These are phyloP conservation scores for Gaultheria prostrata DNA, from an alignment of 148 eudicot genomes.

Conservation along the genomic window DNA sequence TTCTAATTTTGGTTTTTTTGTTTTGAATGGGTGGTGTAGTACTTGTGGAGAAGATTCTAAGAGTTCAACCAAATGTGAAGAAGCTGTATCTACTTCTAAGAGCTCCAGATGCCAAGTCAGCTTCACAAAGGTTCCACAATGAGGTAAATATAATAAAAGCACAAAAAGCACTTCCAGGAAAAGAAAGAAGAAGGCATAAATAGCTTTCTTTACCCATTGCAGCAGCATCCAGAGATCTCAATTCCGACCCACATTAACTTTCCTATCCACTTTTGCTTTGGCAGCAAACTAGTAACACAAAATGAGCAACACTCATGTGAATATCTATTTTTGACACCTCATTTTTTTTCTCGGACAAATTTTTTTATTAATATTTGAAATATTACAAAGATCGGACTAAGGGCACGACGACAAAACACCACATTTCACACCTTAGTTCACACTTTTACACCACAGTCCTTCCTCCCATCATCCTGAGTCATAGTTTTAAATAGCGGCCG, in stretches of 20 bases:
- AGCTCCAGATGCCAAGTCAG: slow-evolving; percentile 23
- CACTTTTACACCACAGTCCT: too few species aligned
- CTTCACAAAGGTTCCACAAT: slow-evolving; percentile 20
- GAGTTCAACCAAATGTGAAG: slow-evolving; percentile 37
- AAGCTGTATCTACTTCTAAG: slow-evolving; percentile 37
- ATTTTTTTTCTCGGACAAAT: neutral
- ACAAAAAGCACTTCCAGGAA: neutral
- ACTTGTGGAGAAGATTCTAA: slow-evolving; percentile 38
- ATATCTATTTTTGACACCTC: neutral
- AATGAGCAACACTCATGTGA: neutral
- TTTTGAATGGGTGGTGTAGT: neutral
- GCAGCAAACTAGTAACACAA: neutral
- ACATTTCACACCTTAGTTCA: too few species aligned
- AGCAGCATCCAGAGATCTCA: neutral
- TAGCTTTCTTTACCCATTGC: neutral
- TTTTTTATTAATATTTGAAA: too few species aligned
- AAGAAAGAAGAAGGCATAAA: neutral
- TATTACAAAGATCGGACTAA: too few species aligned
- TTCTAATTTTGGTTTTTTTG: neutral
- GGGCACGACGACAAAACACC: too few species aligned
- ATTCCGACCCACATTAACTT: neutral
- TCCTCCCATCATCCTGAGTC: too few species aligned
- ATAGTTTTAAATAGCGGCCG: too few species aligned
- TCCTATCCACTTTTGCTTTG: neutral
- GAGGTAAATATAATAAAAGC: slow-evolving; percentile 20